These are phyloP conservation scores for Uncinocarpus reesii DNA, from an alignment of 2,329 filamentous ascomycete genomes.

Conservation along the genomic window DNA sequence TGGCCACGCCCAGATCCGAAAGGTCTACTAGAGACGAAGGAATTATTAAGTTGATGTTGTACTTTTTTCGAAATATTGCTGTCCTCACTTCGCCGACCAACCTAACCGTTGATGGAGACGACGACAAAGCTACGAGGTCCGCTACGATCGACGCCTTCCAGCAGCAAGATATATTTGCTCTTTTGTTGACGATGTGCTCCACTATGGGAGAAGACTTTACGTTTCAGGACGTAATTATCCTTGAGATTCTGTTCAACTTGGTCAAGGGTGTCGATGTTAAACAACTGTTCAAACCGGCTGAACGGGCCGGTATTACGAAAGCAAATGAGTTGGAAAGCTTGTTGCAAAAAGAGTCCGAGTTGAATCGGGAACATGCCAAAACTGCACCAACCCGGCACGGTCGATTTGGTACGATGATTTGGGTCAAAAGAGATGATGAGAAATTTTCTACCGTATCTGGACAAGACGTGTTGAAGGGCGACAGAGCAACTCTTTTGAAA, in stretches of 20 bases:
- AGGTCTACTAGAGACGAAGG: conserved; percentile 72
- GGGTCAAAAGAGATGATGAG: conserved; percentile 78
- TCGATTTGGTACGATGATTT: conserved; percentile 93
- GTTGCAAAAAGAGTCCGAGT: conserved; percentile 72
- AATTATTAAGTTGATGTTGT: conserved; percentile 81
- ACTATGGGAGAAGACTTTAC: conserved; percentile 92
- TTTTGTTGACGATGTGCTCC: conserved; percentile 76
- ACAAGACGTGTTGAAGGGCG: conserved; percentile 69
- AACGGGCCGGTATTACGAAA: conserved; percentile 57
- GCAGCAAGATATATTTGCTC: conserved; percentile 77
- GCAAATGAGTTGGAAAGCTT: conserved; percentile 63
- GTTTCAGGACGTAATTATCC: conserved; percentile 73
- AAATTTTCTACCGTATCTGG: conserved; percentile 81
- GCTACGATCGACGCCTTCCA: conserved; percentile 81
- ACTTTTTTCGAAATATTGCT: conserved; percentile 78
- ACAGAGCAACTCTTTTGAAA: conserved; percentile 64
- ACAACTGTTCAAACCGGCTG: conserved; percentile 75
- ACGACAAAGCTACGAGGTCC: conserved; percentile 78
- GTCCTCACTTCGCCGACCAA: conserved; percentile 68
- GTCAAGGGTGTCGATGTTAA: conserved; percentile 79
- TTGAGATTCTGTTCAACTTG: conserved; percentile 87
- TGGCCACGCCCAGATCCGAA: conserved; percentile 68
- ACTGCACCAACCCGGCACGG: conserved; percentile 80
- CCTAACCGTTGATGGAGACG: conserved; percentile 71
- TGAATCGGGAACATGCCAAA: conserved; percentile 65